Evolutionary conservation across 345 rosid genomes (phyloP), one percentile per base, ranked within the genome.

Genomic region (Trapa incisa): DNA sequence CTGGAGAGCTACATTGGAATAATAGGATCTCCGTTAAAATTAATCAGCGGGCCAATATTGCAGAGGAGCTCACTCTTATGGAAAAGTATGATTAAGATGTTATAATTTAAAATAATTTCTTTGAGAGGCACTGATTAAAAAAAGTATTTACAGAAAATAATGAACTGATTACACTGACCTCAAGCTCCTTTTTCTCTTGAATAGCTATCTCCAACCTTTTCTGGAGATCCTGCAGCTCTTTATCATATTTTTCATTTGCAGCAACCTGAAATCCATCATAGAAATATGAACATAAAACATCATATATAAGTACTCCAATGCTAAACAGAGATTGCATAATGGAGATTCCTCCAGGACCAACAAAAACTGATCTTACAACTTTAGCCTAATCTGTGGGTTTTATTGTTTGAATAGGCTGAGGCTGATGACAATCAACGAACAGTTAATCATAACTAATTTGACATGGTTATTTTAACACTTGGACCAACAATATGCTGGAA

Each of bases 141-240:
- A 10, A 35, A n/a, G 63, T 35, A 58, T 29, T 16, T 58, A 11
- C 3, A 32, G 38, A 35, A 33, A 58, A 10, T 2, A 32, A 35
- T 32, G 38, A 58, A 32, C 63, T 2, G 63, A 32, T 33, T 58
- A 58, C 12, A 33, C 63, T 72, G 57, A 91, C 99, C 95, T 94
- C 75, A 37, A 86, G 75, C 65, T 79, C 81, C 67, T 80, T 77
- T 75, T 86, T 91, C 76, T 94, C 92, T 67, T 64, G 73, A 29
- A 66, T 76, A 43, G 87, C 77, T 45, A 81, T 65, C 67, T 88
- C 85, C 70, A 85, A 67, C 70, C 83, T 86, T 75, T 67, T 80
- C 80, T 75, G 89, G 65, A 91, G 87, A 75, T 80, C 71, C 76
- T 82, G 79, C 64, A 86, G 72, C 74, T 88, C 87, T 74, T 79